These are phyloP conservation scores for Backusella liffmaniae DNA, from an alignment of 192 early-diverging fungal genomes.

Conservation along the genomic window DNA sequence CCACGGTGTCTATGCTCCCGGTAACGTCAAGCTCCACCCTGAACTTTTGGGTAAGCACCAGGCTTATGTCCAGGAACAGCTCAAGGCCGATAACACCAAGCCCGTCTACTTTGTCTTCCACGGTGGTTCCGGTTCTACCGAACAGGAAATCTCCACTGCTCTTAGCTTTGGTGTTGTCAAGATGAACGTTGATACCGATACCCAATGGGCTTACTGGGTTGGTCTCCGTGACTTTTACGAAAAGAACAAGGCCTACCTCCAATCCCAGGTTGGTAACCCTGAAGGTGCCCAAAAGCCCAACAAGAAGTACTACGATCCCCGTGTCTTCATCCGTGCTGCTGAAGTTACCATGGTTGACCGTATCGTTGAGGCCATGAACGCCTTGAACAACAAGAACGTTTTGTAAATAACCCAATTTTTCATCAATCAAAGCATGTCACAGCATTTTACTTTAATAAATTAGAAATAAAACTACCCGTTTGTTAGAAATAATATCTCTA, in stretches of 20 bases:
- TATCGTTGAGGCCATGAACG: slow-evolving; percentile 68
- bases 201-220: slow-evolving; percentile 94
- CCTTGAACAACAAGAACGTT: slow-evolving; percentile 68
- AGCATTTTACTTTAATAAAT: background rate
- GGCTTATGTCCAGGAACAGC: slow-evolving; percentile 72
- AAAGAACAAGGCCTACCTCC: slow-evolving; percentile 84
- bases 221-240: slow-evolving; percentile 89
- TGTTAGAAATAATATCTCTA: slow-evolving; percentile 2
- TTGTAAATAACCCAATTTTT: slow-evolving; percentile 46
- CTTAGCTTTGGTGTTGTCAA: slow-evolving; percentile 76
- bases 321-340: slow-evolving; percentile 86
- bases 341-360: slow-evolving; percentile 86
- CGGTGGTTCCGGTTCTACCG: slow-evolving; percentile 82
- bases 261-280: slow-evolving; percentile 93
- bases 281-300: slow-evolving; percentile 96
- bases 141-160: slow-evolving; percentile 33
- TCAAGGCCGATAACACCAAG: slow-evolving; percentile 54
- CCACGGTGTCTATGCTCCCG: slow-evolving; percentile 87
- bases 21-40: slow-evolving; percentile 93
- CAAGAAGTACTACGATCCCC: slow-evolving; percentile 98
- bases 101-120: slow-evolving; percentile 98
- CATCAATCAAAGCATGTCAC: slow-evolving; percentile 1
- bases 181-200: slow-evolving; percentile 99
- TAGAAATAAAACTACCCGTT: background rate
- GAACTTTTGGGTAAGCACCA: slow-evolving; percentile 93